Base-by-base conservation (phyloP, 2,329 filamentous ascomycete species). In the Metarhizium album region DNA sequence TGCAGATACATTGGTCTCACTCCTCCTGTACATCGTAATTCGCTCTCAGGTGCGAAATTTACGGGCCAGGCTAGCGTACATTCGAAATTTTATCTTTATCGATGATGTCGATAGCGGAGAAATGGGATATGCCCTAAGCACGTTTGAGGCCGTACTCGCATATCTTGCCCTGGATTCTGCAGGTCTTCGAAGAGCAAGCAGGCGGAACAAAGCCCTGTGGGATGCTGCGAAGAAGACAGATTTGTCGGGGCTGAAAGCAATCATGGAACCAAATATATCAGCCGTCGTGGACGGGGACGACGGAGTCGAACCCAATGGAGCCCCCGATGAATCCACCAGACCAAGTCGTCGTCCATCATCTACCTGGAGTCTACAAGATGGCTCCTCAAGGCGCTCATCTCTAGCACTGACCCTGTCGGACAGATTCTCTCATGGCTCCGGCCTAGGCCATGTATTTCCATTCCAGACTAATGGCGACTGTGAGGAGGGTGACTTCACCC, bases 41-140 rank as follows among this genome's bases (percentile, higher is more conserved):
- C 80, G 91, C 55, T 88, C 91, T 11, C 87, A 93, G 53, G 83
- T 95, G 24, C 83, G 87, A 52, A 85, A 96, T 67, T 74, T 98
- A 8, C 88, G 95, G 60, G 90, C 93, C 3, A 80, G 91, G 20
- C 72, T 98, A 45, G 76, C 86, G n/a, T 98, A 97, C 64, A 95
- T 97, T 76, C 86, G 91, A 42, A 89, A 95, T 61, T 98, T 96
- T 63, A 93, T 96, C 58, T 98, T 95, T 67, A 90, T 95, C 47
- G 93, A 97, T 59, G 93, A 98, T 68, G 90, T 98, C 8, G 93
- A 98, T 58, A 94, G 83, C 54, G 93, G 93, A 46, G 93, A 98
- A 69, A 85, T 94, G 74, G 93, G 93, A 8, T 98, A 98, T 67
- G 90, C 91, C 0, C 69, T 98, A 47, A 97, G 91, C 67, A 98